A percentile compares a stretch with the other conserved stretches of the same genome.
Conservation (phyloP, 2,329 filamentous ascomycete species). For the Aurifilum marmelostoma region DNA sequence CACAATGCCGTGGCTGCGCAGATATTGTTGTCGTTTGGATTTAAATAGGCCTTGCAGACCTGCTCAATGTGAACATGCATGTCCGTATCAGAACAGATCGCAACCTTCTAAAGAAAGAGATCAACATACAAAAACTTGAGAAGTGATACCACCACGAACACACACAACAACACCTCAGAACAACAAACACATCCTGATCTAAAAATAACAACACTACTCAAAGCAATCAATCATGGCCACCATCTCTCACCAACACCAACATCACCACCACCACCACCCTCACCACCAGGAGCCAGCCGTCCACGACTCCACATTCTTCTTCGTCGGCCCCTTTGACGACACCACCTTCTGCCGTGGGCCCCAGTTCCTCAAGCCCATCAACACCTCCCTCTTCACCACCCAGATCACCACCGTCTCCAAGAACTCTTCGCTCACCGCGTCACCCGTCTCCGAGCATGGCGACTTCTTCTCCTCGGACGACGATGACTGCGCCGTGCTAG, state of each 20-base stretch:
- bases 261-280: not conserved
- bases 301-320: conserved; percentile 24
- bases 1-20: not conserved
- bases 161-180: not conserved
- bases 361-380: conserved; percentile 27
- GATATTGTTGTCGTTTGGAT: not conserved
- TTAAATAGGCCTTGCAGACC: not conserved
- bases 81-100: not conserved
- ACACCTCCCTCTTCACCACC: conserved; percentile 23
- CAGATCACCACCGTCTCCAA: conserved; percentile 21
- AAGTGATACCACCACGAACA: not conserved
- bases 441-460: conserved; percentile 19
- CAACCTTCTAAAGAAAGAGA: not conserved
- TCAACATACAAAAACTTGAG: not conserved
- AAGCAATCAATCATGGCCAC: conserved; percentile 1
- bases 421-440: conserved; percentile 22
- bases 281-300: conserved; percentile 12
- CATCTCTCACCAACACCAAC: not conserved
- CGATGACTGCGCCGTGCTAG: conserved; percentile 27
- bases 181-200: not conserved
- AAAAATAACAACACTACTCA: not conserved
- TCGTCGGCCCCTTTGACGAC: conserved; percentile 28
- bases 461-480: conserved; percentile 17
- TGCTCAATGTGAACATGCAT: not conserved
- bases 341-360: conserved; percentile 25